Conservation (phyloP, 1,139 yeast species). For the Meyerozyma guilliermondii region DNA sequence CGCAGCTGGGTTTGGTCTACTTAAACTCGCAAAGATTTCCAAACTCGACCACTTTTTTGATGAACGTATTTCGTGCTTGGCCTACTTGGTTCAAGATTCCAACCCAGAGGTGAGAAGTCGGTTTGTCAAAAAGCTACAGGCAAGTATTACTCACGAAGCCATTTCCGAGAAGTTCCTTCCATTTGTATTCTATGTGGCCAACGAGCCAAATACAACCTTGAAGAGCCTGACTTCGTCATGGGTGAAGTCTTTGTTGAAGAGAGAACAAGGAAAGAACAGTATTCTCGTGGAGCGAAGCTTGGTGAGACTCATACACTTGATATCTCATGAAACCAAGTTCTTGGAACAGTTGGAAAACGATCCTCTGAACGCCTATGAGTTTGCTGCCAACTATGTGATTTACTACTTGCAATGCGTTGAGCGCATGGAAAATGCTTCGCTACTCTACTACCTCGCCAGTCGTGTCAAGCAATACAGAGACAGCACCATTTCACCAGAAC, state of each 20-base stretch:
- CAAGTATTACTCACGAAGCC: constrained; percentile 43
- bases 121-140: constrained; percentile 51
- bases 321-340: constrained; percentile 75
- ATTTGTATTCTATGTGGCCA: constrained; percentile 66
- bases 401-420: constrained; percentile 61
- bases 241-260: constrained; percentile 58
- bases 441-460: constrained; percentile 72
- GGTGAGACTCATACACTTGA: constrained; percentile 61
- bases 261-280: constrained; percentile 35
- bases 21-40: constrained; percentile 60
- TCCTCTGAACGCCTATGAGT: constrained; percentile 38
- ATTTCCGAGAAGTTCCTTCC: constrained; percentile 67
- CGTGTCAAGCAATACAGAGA: constrained; percentile 79
- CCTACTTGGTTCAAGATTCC: constrained; percentile 65
- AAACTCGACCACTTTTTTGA: constrained; percentile 49
- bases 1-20: constrained; percentile 59
- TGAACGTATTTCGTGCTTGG: constrained; percentile 50
- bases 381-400: constrained; percentile 53
- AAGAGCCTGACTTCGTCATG: constrained; percentile 58
- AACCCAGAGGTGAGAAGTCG: constrained; percentile 49
- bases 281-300: constrained; percentile 59
- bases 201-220: constrained; percentile 58
- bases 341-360: constrained; percentile 32
- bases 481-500: constrained; percentile 32
- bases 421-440: constrained; percentile 61